Evolutionary conservation across 345 rosid species (phyloP), one percentile per base, ranked within the genome.

Genomic region (Turnera subulata): DNA sequence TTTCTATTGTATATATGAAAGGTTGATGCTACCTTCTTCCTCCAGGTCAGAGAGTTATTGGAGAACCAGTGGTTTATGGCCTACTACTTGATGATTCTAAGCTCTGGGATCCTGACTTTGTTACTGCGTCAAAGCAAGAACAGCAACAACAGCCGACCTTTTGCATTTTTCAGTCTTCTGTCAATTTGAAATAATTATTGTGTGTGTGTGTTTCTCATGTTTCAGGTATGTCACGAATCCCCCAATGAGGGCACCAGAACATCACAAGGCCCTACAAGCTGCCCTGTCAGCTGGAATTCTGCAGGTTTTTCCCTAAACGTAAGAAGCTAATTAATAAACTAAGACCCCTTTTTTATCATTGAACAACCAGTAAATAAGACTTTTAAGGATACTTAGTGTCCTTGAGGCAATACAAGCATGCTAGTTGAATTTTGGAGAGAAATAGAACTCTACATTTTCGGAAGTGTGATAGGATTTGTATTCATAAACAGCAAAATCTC

Each of bases 221-320:
- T 74, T 68, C 80, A 93, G 99, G 80, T 89, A 73, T 81, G 96
- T 93, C 59, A 93, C 87, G 96, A 93, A 97, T 69, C 99, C 99
- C 52, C 99, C 99, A 21, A 81, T 93, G 21, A 84, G 99, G 72
- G 58, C 83, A 73, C 53, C 85, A 39, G 99, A 95, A 61, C 99
- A 93, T 61, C 76, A 76, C 63, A 85, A 87, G 69, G 95, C 92
- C 73, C 75, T 93, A 47, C 95, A 87, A 79, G 92, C 84, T 57
- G 97, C 99, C 58, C 94, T 93, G 66, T 81, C 99, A 29, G 70
- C 79, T n/a, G 99, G 99, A 72, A 58, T 84, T 57, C 78, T 93
- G 66, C 97, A 93, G 96, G 99, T 93, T 58, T 24, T 56, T 38
- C 43, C 63, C 59, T 44, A 45, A 29, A 29, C 35, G 35, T 29